These are phyloP conservation scores for Pezicula rhizophila DNA, from an alignment of 2,329 filamentous ascomycete genomes.

Conservation along the genomic window DNA sequence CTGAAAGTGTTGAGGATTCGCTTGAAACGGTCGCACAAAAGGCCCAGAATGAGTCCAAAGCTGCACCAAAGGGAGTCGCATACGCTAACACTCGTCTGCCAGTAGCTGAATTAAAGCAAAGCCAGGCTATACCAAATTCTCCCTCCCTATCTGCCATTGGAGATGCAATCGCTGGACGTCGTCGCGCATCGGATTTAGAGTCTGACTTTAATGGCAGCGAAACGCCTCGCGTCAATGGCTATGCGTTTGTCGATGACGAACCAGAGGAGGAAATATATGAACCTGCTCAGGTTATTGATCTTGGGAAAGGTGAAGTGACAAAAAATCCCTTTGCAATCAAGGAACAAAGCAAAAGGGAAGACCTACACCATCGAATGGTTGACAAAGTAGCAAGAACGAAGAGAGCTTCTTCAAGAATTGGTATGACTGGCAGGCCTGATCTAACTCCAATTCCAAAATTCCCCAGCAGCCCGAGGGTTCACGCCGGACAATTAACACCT, in stretches of 20 bases:
- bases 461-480: conserved; percentile 55
- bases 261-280: conserved; percentile 41
- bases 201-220: conserved; percentile 54
- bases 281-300: conserved; percentile 42
- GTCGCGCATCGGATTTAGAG: conserved; percentile 57
- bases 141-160: conserved; percentile 80
- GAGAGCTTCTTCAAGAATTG: conserved; percentile 52
- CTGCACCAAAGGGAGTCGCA: conserved; percentile 69
- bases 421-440: conserved; percentile 53
- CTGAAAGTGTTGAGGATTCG: conserved; percentile 56
- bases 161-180: conserved; percentile 73
- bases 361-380: conserved; percentile 79
- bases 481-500: conserved; percentile 56
- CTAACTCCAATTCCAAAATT: conserved; percentile 63
- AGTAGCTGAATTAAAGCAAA: conserved; percentile 33
- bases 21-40: conserved; percentile 59
- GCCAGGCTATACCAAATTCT: conserved; percentile 56
- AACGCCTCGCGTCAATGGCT: conserved; percentile 88
- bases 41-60: conserved; percentile 64
- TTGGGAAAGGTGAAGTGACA: conserved; percentile 54
- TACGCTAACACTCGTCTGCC: conserved; percentile 81
- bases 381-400: conserved; percentile 73
- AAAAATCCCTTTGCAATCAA: conserved; percentile 77
- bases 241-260: conserved; percentile 87
- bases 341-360: conserved; percentile 70